Conservation (phyloP, 1,284 basidiomycete species). For the Serendipita sp. region DNA sequence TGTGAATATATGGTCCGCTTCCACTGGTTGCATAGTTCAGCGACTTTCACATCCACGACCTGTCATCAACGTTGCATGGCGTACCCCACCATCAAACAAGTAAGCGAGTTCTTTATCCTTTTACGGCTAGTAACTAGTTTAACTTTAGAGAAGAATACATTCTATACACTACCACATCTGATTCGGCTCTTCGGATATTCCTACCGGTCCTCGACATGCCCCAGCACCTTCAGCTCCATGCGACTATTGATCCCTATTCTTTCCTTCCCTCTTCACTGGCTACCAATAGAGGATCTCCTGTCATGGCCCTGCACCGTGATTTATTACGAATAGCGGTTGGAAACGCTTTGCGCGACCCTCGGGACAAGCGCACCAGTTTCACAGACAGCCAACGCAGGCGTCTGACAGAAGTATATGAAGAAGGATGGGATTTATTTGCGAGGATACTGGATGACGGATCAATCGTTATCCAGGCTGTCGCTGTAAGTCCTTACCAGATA, state of each 20-base stretch:
- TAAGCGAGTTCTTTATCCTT: constrained; percentile 23
- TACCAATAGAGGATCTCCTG: constrained; percentile 24
- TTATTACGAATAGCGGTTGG: constrained; percentile 37
- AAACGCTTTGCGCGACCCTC: constrained; percentile 22
- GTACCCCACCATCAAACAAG: constrained; percentile 53
- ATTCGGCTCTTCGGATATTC: constrained; percentile 70
- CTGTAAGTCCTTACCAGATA: constrained; percentile 33
- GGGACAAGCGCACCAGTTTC: constrained; percentile 18
- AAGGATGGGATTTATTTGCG: constrained; percentile 66
- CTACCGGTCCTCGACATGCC: constrained; percentile 78
- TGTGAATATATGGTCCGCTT: constrained; percentile 55
- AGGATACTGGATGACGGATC: constrained; percentile 60
- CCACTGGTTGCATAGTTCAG: constrained; percentile 54
- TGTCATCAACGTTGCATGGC: constrained; percentile 51
- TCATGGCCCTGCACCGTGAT: constrained; percentile 52
- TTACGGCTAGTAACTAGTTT: constrained; percentile 6
- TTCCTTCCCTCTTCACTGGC: constrained; percentile 31
- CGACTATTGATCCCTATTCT: constrained; percentile 51
- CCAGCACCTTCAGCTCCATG: constrained; percentile 70
- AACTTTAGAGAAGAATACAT: constrained; percentile 51
- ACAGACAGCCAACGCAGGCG: constrained; percentile 31
- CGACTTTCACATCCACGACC: constrained; percentile 50
- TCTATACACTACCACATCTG: constrained; percentile 61
- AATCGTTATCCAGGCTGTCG: constrained; percentile 54
- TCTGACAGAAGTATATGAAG: constrained; percentile 45